Evolutionary conservation across 441 rosid genomes (phyloP).

Genomic region (Daphne laureola): DNA sequence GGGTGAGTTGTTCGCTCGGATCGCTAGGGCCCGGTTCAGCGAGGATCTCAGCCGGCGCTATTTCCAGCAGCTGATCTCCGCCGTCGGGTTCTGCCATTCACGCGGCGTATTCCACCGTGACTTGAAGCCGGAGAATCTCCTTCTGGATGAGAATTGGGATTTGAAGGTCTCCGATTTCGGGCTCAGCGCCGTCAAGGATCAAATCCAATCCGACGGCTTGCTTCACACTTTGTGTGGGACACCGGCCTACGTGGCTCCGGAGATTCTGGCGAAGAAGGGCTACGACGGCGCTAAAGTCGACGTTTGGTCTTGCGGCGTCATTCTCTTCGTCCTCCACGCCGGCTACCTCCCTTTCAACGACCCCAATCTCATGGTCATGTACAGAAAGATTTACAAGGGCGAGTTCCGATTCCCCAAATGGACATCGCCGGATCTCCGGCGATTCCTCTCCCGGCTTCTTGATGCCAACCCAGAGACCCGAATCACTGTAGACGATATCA

Average conservation of each 20-base stretch:
- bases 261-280: slow-evolving; percentile 56
- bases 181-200: slow-evolving; percentile 46
- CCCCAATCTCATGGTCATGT: slow-evolving; percentile 55
- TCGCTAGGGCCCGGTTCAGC: slow-evolving; percentile 51
- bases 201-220: slow-evolving; percentile 45
- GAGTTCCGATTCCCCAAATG: slow-evolving; percentile 60
- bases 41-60: slow-evolving; percentile 65
- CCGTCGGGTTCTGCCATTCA: slow-evolving; percentile 57
- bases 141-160: slow-evolving; percentile 49
- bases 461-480: slow-evolving; percentile 44
- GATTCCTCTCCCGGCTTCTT: slow-evolving; percentile 39
- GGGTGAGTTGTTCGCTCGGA: slow-evolving; percentile 57
- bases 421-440: slow-evolving; percentile 57
- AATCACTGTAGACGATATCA: slow-evolving; percentile 53
- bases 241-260: slow-evolving; percentile 69
- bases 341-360: slow-evolving; percentile 68
- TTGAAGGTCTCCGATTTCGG: slow-evolving; percentile 62
- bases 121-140: slow-evolving; percentile 55
- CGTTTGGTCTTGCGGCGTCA: slow-evolving; percentile 63
- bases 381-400: slow-evolving; percentile 54
- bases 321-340: slow-evolving; percentile 50
- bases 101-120: slow-evolving; percentile 64
- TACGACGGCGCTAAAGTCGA: slow-evolving; percentile 62
- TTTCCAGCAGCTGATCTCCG: slow-evolving; percentile 59
- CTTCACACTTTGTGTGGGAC: slow-evolving; percentile 67